Evolutionary conservation across 1,284 basidiomycete species (phyloP), one percentile per base, ranked within the genome.

Genomic region (Papiliotrema terrestris): DNA sequence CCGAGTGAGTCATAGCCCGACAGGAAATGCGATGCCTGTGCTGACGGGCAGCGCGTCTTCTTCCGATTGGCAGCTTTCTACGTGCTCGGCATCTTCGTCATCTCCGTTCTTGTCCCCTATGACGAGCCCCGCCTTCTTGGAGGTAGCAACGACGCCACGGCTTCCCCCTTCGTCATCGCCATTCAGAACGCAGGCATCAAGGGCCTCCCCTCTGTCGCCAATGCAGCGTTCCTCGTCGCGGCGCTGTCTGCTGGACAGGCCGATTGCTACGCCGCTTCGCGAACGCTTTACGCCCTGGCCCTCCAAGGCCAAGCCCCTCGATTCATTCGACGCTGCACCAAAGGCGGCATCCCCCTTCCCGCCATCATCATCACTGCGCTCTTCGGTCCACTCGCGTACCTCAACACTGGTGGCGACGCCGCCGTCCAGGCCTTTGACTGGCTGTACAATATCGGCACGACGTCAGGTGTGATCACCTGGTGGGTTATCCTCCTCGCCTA

Each of bases 241-340:
- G 91, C 91, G 1, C 89, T 91, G 81, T 91, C 87, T 8, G 88
- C 91, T 2, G 87, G 85, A 43, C 91, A 89, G 76, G 86, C 85
- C 26, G 86, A 83, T 78, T 70, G 93, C 39, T 95, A 89, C 80
- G 85, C 86, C 54, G 80, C 87, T 0, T 89, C 87, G 9, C 86
- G 92, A 66, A 86, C 89, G 23, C 79, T 93, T 23, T 92, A 91
- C 69, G 90, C 89, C 37, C 80, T 94, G 26, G 83, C 89, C 0
- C 78, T 89, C 45, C 84, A 87, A 52, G 85, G 86, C 2, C 87
- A 91, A 72, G 85, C 86, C 2, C 79, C 79, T 5, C 57, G 55
- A 14, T 50, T 80, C 53, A 75, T 82, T 59, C 58, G 58, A 78
- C 80, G 81, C 49, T 89, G 87, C 74, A 91, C 88, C 32, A 85